Evolutionary conservation across 2,329 filamentous ascomycete genomes (phyloP).

Genomic region (Didymellaceae sp.): DNA sequence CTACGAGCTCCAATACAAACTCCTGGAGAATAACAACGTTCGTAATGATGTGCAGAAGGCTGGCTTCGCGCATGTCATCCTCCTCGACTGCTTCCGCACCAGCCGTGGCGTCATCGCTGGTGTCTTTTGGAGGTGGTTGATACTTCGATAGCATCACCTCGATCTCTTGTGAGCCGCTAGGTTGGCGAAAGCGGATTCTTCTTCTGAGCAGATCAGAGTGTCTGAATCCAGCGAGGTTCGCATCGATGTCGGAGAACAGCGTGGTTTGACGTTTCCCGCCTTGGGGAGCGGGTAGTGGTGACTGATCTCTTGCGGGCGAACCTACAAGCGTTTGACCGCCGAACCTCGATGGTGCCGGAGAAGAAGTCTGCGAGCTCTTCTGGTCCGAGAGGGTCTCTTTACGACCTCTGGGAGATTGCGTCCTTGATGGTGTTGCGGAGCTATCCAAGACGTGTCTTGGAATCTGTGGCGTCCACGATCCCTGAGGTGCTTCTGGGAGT

Average conservation of each 20-base stretch:
- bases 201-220: constrained; percentile 44
- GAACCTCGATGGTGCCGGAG: constrained; percentile 35
- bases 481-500: constrained; percentile 35
- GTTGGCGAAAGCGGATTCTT: constrained; percentile 43
- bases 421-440: constrained; percentile 40
- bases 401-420: constrained; percentile 45
- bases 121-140: constrained; percentile 43
- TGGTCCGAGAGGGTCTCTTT: constrained; percentile 40
- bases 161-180: constrained; percentile 31
- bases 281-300: constrained; percentile 38
- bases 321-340: constrained; percentile 38
- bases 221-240: constrained; percentile 38
- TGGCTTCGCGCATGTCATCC: constrained; percentile 50
- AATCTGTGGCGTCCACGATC: constrained; percentile 47
- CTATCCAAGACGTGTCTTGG: constrained; percentile 44
- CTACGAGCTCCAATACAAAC: constrained; percentile 57
- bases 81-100: constrained; percentile 26
- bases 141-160: constrained; percentile 47
- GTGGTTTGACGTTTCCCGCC: constrained; percentile 40
- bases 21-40: constrained; percentile 59
- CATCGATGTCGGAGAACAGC: constrained; percentile 44
- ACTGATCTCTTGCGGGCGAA: constrained; percentile 38
- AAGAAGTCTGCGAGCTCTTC: constrained; percentile 29
- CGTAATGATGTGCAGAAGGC: constrained; percentile 57
- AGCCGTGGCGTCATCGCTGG: constrained; percentile 21